phyloP scores from a whole-genome alignment of 2,329 filamentous ascomycete genomes.

The Venturiaceae sp. region DNA sequence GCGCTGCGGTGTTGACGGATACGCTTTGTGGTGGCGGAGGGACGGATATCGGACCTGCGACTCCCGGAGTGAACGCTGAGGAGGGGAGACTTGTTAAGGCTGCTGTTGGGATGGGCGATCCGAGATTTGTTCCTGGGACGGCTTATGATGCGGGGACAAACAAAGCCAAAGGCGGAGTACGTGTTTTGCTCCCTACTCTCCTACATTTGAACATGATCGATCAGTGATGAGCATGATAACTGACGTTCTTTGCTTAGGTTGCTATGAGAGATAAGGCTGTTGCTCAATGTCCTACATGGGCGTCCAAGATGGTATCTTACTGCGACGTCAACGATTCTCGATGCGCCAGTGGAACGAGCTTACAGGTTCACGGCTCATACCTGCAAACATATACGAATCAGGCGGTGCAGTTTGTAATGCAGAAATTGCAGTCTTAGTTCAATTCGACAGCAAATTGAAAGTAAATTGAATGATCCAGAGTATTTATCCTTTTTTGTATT shows the following conservation, averaged over 20 bases:
- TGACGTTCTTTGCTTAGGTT: background rate
- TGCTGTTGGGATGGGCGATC: background rate
- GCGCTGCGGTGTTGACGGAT: conserved; percentile 14
- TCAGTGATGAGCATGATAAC: background rate
- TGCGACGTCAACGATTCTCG: background rate
- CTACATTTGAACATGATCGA: too few relatives aligned
- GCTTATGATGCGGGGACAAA: background rate
- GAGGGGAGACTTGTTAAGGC: background rate
- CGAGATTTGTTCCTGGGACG: background rate
- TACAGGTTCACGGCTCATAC: too few relatives aligned
- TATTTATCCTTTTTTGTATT: too few relatives aligned
- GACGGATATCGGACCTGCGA: background rate
- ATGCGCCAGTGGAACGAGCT: background rate
- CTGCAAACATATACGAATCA: too few relatives aligned
- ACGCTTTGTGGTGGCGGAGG: background rate
- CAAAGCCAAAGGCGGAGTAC: background rate
- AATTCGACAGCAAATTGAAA: too few relatives aligned
- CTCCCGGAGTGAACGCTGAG: background rate
- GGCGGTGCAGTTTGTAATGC: too few relatives aligned
- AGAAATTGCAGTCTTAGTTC: too few relatives aligned
- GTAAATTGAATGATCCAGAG: too few relatives aligned
- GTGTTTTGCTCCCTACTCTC: too few relatives aligned
- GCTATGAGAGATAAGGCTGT: background rate
- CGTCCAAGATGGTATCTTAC: background rate
- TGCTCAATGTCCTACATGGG: background rate